Evolutionary conservation across 768 basidiomycete species (phyloP).

Genomic region (Mycena galopus): DNA sequence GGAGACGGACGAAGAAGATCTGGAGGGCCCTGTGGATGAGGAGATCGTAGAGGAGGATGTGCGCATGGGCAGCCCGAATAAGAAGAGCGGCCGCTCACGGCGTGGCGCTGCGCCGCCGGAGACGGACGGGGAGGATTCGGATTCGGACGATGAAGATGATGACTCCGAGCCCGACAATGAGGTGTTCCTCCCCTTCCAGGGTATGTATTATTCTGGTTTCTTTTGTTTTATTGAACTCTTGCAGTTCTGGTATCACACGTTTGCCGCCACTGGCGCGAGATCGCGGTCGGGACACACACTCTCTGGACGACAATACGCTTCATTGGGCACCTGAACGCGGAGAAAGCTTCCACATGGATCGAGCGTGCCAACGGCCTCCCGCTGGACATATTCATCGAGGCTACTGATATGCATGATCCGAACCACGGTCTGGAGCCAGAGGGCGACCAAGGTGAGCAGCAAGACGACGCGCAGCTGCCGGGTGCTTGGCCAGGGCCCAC

Average conservation of each 20-base stretch:
- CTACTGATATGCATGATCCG: conserved; percentile 46
- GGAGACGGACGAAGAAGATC: conserved; percentile 47
- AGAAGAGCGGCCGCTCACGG: conserved; percentile 23
- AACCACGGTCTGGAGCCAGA: conserved; percentile 39
- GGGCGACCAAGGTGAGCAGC: background rate
- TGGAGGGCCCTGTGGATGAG: conserved; percentile 46
- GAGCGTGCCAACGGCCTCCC: conserved; percentile 68
- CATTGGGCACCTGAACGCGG: conserved; percentile 54
- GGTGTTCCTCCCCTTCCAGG: conserved; percentile 28
- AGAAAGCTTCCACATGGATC: conserved; percentile 59
- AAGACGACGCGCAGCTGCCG: background rate
- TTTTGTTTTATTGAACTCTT: background rate
- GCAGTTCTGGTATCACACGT: conserved; percentile 71
- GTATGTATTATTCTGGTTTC: background rate
- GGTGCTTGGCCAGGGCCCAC: background rate
- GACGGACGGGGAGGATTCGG: conserved; percentile 34
- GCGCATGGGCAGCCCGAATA: conserved; percentile 29
- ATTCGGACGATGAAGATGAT: conserved; percentile 40
- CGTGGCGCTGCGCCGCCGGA: conserved; percentile 16
- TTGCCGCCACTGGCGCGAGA: conserved; percentile 70
- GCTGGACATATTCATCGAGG: conserved; percentile 66
- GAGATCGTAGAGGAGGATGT: conserved; percentile 37
- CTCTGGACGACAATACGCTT: conserved; percentile 70
- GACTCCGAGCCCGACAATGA: conserved; percentile 38
- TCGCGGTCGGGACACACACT: conserved; percentile 64